phyloP scores from a whole-genome alignment of 2,329 filamentous ascomycete genomes.

The Neocatenulostroma microsporum region DNA sequence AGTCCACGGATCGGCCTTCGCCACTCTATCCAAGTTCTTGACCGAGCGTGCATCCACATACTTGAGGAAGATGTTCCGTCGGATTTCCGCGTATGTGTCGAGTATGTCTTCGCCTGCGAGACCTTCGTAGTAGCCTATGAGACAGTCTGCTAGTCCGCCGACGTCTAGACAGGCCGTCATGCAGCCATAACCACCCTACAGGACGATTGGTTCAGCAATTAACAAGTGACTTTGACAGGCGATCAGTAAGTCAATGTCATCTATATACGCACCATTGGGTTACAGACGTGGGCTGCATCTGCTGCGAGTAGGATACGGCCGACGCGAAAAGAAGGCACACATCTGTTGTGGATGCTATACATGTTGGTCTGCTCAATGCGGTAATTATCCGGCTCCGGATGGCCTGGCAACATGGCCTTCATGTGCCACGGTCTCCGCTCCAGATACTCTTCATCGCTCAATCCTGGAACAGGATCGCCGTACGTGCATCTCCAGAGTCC shows the following conservation, averaged over 20 bases:
- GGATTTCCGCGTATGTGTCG: constrained; percentile 28
- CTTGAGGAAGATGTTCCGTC: constrained; percentile 29
- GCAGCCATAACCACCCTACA: constrained; percentile 19
- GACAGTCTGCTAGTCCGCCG: constrained; percentile 19
- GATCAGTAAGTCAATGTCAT: background rate
- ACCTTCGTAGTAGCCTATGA: constrained; percentile 17
- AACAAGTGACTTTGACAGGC: background rate
- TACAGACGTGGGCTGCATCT: constrained; percentile 32
- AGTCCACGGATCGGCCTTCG: constrained; percentile 18
- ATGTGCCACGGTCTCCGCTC: constrained; percentile 16
- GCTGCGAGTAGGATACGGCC: constrained; percentile 31
- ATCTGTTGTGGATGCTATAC: constrained; percentile 37
- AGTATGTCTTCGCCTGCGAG: constrained; percentile 24
- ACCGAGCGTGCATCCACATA: constrained; percentile 27
- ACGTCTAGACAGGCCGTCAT: constrained; percentile 22
- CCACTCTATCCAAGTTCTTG: constrained; percentile 18
- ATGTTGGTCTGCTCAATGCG: constrained; percentile 31
- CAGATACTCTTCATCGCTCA: constrained; percentile 22
- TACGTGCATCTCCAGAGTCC: constrained; percentile 38
- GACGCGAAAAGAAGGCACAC: constrained; percentile 26
- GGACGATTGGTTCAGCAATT: background rate
- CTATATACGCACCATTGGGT: constrained; percentile 12
- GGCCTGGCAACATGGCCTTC: constrained; percentile 19
- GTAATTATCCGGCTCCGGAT: constrained; percentile 23
- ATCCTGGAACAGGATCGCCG: constrained; percentile 27